Base-by-base conservation (phyloP, 768 basidiomycete species). In the Termitomyces sp. region DNA sequence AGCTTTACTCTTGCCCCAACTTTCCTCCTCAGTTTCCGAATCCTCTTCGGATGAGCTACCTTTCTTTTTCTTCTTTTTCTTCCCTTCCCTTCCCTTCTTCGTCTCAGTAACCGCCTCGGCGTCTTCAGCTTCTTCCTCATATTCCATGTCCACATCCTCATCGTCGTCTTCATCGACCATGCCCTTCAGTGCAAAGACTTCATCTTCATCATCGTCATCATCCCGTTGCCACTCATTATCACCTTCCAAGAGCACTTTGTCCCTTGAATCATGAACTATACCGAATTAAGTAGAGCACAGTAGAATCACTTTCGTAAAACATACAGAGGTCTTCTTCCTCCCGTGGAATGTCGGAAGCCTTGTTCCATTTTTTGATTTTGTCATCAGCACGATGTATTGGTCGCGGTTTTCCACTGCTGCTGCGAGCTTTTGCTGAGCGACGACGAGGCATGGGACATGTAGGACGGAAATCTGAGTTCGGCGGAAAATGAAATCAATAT, bases 281-380 rank as follows among this genome's bases (percentile, higher is more conserved):
- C 11, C 7, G 63, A 31, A 50, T 54, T 63, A 47, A 59, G 59
- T 32, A 25, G 57, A 43, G 14, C 29, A 65, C 42, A 1, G 15
- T 37, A 61, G 32, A 51, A 54, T 48, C 15, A 40, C 56, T 31
- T 29, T 46, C 47, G 17, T n/a, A 47, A 59, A 54, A 78, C 87
- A 63, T 67, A 92, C 91, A 92, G 69, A 87, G 81, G 70, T 93
- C 91, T 69, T 91, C 89, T 66, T 86, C 88, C 66, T 93, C 90
- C 63, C 89, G 69, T 10, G 87, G 88, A 57, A 93, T 83, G 67
- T 93, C 92, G 6, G 79, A 78, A 29, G 74, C 65, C 38, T 78
- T 85, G 62, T 90, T 80, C 91, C 91, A 92, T 72, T 83, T 82
- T 61, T 82, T 82, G 11, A 91, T 67, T 64, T 74, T 83, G 31